Percentiles rank a stretch among this genome's conserved stretches.
These are phyloP conservation scores for Sphaerulina vaccinii DNA, from an alignment of 2,329 filamentous ascomycete species.

Conservation along the genomic window DNA sequence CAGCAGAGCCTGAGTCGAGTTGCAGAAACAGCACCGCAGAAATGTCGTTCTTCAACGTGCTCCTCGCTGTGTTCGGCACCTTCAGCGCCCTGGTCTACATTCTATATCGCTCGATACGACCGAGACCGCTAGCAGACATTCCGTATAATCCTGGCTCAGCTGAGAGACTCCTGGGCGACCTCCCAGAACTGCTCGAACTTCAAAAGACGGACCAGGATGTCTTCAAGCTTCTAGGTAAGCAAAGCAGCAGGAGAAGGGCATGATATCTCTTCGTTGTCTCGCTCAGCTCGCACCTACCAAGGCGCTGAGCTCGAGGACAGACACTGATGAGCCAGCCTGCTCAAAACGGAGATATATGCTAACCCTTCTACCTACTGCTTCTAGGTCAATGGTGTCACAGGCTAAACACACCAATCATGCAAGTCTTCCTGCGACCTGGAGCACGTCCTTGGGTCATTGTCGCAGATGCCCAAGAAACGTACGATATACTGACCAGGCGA, in stretches of 20 bases:
- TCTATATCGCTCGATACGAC: background rate
- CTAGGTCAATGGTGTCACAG: background rate
- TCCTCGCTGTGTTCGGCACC: too few species aligned
- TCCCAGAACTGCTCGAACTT: background rate
- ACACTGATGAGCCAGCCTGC: too few species aligned
- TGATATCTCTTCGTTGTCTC: too few species aligned
- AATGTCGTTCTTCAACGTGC: too few species aligned
- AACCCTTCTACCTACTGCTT: background rate
- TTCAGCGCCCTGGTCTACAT: too few species aligned
- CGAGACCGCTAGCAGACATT: conserved; percentile 10
- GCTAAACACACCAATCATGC: conserved; percentile 5
- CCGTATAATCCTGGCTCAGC: conserved; percentile 5
- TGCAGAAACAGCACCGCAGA: too few species aligned
- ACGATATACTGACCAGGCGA: conserved; percentile 5
- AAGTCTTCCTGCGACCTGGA: conserved; percentile 10
- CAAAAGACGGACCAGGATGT: too few species aligned
- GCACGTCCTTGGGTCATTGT: conserved; percentile 6
- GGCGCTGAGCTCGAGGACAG: too few species aligned
- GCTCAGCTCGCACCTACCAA: too few species aligned
- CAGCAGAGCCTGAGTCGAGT: too few species aligned
- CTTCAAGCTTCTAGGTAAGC: too few species aligned
- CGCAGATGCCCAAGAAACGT: conserved; percentile 1
- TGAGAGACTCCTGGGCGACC: conserved; percentile 1
- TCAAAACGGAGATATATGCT: background rate
- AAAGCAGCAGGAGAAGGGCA: too few species aligned